phyloP scores from a whole-genome alignment of 306 rosid species.

The Vigna reflexopilosa region DNA sequence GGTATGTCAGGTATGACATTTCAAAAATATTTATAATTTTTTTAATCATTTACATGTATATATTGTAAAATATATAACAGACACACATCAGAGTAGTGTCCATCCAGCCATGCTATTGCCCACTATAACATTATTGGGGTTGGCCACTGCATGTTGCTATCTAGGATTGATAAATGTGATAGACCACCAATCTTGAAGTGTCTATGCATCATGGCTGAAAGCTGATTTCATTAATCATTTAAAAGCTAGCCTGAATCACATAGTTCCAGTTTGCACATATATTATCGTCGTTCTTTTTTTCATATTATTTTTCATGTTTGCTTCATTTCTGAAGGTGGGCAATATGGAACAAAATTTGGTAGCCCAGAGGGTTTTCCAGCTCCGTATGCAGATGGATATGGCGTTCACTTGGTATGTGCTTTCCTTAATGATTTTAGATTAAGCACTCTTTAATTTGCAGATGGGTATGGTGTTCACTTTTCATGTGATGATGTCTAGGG shows the following conservation, averaged over 20 bases:
- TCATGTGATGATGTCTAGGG: slow-evolving; percentile 56
- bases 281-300: slow-evolving; percentile 22
- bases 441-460: neutral
- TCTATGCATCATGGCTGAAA: slow-evolving; percentile 17
- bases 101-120: neutral
- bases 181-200: slow-evolving; percentile 22
- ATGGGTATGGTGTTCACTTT: slow-evolving; percentile 27
- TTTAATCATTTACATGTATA: neutral
- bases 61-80: neutral
- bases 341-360: slow-evolving; percentile 72
- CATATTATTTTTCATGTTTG: slow-evolving; percentile 24
- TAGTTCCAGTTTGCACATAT: slow-evolving; percentile 8
- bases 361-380: slow-evolving; percentile 61
- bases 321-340: slow-evolving; percentile 62
- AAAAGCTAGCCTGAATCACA: neutral
- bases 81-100: too few relatives aligned
- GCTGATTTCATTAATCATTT: neutral
- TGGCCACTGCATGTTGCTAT: neutral
- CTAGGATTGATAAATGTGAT: neutral
- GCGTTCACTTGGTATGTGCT: slow-evolving; percentile 69
- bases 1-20: slow-evolving; percentile 56
- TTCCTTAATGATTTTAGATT: slow-evolving; percentile 28
- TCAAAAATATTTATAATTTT: neutral
- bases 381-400: slow-evolving; percentile 75
- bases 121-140: neutral